Base-by-base conservation (phyloP, 345 rosid species). In the Pseudoturritis turrita region DNA sequence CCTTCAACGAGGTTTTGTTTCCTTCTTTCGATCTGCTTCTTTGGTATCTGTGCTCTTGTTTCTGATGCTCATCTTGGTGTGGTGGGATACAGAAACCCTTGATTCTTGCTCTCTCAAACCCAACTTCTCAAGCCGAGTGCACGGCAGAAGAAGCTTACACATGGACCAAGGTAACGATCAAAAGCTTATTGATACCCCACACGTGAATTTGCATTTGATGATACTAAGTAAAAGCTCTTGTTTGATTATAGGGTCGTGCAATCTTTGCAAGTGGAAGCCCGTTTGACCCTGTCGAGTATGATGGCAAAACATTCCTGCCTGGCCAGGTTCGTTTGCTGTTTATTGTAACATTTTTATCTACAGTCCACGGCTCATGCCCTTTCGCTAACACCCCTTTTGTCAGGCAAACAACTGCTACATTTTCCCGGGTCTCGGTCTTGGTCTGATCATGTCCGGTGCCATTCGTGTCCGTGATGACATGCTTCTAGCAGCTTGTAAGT, bases 401-500 rank as follows among this genome's bases (percentile, higher is more conserved):
- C 85, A 95, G 96, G 96, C 93, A 79, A 95, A 95, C 83, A 95
- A 95, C 80, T 92, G 96, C 22, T 95, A 91, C 81, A 85, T 95
- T 46, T 95, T 95, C 84, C 98, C 96, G 0, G 99, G 96, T 40
- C 79, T 95, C 18, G 99, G 99, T 66, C 85, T 91, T 80, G 99
- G 98, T 52, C 63, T 95, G 87, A 88, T 95, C 59, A 87, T 95
- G 61, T 87, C 96, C 0, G 96, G 99, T 33, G 87, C 97, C 12
- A 91, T 95, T 52, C 97, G 93, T 23, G 94, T 95, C 51, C 92
- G 84, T 10, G 92, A 89, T 73, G 96, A 87, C 87, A 82, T 95
- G 99, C 99, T 95, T 80, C 81, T 95, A 79, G 96, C 96, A 60
- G 99, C 99, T 64, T 89, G 97, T 95, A 85, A 91, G 99, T 81